phyloP scores from a whole-genome alignment of 1,284 basidiomycete genomes.

The Sanghuangporus sanghuang region DNA sequence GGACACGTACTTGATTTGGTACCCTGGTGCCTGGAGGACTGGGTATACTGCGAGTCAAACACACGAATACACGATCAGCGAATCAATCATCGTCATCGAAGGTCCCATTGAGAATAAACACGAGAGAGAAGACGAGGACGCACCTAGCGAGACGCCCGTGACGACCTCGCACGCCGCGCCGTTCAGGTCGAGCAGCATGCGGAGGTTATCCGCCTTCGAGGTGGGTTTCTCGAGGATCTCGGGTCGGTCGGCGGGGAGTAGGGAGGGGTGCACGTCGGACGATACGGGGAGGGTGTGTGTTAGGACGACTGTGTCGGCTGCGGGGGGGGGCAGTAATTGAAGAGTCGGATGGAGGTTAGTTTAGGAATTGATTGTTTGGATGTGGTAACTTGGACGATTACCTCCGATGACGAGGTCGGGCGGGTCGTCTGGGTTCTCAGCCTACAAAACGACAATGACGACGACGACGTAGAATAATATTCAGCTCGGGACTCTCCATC shows the following conservation, averaged over 20 bases:
- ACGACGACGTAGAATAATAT: too few species aligned
- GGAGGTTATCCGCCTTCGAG: slow-evolving; percentile 77
- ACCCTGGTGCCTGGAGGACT: slow-evolving; percentile 80
- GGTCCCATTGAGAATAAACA: too few species aligned
- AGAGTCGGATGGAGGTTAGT: too few species aligned
- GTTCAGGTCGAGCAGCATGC: slow-evolving; percentile 86
- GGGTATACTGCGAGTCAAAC: slow-evolving; percentile 60
- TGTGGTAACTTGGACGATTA: slow-evolving; percentile 23
- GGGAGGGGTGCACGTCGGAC: slow-evolving; percentile 43
- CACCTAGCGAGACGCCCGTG: slow-evolving; percentile 82
- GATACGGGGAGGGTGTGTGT: slow-evolving; percentile 65
- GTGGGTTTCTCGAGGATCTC: slow-evolving; percentile 88
- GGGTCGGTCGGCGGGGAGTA: slow-evolving; percentile 43
- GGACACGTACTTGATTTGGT: slow-evolving; percentile 75
- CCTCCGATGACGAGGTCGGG: slow-evolving; percentile 94
- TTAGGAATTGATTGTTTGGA: neutral
- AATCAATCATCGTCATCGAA: too few species aligned
- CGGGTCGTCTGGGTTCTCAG: slow-evolving; percentile 69
- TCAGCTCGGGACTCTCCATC: neutral
- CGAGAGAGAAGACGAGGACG: slow-evolving; percentile 8
- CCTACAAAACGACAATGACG: slow-evolving; percentile 29
- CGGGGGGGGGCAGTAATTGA: neutral
- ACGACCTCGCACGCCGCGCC: slow-evolving; percentile 87
- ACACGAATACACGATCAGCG: neutral
- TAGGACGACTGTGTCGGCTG: slow-evolving; percentile 90